Percentiles rank a stretch among this genome's conserved stretches.
Conservation (phyloP, 1,284 basidiomycete genomes). For the Blastosporella zonata region DNA sequence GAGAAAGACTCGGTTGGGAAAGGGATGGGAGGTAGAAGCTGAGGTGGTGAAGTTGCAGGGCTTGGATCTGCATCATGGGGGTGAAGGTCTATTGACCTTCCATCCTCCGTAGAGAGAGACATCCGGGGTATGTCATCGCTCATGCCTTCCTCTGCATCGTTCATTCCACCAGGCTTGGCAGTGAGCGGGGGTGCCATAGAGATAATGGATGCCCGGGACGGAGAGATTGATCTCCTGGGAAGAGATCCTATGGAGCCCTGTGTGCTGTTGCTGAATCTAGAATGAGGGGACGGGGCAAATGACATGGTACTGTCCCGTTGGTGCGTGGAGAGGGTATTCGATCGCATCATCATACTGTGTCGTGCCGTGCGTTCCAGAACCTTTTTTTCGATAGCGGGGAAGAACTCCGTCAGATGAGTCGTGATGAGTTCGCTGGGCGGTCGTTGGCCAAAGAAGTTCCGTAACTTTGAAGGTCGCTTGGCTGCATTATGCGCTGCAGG, state of each 20-base stretch:
- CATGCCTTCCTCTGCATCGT: slow-evolving; percentile 30
- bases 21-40: slow-evolving; percentile 77
- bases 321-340: slow-evolving; percentile 28
- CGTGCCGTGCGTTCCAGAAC: slow-evolving; percentile 81
- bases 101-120: slow-evolving; percentile 71
- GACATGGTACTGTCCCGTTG: slow-evolving; percentile 52
- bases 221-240: slow-evolving; percentile 37
- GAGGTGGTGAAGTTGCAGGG: slow-evolving; percentile 40
- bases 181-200: slow-evolving; percentile 42
- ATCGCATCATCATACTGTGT: slow-evolving; percentile 82
- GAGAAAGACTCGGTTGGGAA: slow-evolving; percentile 77
- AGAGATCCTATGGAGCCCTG: slow-evolving; percentile 62
- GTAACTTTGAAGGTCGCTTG: slow-evolving; percentile 69
- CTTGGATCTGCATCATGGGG: slow-evolving; percentile 40
- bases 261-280: slow-evolving; percentile 69
- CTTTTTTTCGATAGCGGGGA: slow-evolving; percentile 91
- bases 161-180: slow-evolving; percentile 33
- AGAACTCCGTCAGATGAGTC: slow-evolving; percentile 94
- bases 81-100: slow-evolving; percentile 53
- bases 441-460: slow-evolving; percentile 98
- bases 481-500: slow-evolving; percentile 30
- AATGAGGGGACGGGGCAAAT: slow-evolving; percentile 34
- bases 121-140: slow-evolving; percentile 56
- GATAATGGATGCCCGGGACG: slow-evolving; percentile 48
- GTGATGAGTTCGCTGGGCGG: slow-evolving; percentile 97